These are phyloP conservation scores for Pterocarpus santalinus DNA, from an alignment of 306 rosid species.

Conservation along the genomic window DNA sequence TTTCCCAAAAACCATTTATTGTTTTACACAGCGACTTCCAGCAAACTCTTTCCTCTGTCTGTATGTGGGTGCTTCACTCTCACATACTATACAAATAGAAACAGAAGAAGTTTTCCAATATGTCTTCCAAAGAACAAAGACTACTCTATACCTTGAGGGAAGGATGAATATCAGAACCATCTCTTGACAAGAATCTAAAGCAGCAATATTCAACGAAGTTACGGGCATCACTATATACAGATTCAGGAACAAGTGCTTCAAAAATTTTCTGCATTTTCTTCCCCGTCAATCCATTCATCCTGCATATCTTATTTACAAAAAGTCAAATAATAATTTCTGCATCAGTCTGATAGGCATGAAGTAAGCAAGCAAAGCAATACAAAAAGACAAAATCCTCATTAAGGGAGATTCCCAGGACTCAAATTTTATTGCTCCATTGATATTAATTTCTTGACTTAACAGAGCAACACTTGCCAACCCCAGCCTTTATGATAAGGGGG, in stretches of 20 bases:
- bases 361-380: constrained; percentile 40
- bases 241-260: constrained; percentile 81
- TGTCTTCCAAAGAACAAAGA: constrained; percentile 22
- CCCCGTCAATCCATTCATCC: constrained; percentile 98
- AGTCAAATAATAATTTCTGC: constrained; percentile 60
- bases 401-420: constrained; percentile 17
- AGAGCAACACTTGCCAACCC: constrained; percentile 27
- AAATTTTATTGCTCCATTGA: constrained; percentile 4
- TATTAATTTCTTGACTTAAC: constrained; percentile 28
- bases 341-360: constrained; percentile 51
- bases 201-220: constrained; percentile 96
- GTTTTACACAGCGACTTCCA: neutral
- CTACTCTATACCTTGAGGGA: constrained; percentile 74
- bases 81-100: constrained; percentile 8
- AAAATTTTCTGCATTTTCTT: constrained; percentile 90
- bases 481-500: neutral
- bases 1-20: constrained; percentile 26
- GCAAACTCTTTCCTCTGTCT: neutral
- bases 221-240: constrained; percentile 76
- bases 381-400: constrained; percentile 24
- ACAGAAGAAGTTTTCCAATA: constrained; percentile 5
- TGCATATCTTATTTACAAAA: constrained; percentile 72
- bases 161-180: constrained; percentile 83
- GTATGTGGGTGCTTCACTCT: neutral
- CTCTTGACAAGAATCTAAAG: constrained; percentile 96